Evolutionary conservation across 306 rosid species (phyloP).

Genomic region (Echinosophora koreensis): DNA sequence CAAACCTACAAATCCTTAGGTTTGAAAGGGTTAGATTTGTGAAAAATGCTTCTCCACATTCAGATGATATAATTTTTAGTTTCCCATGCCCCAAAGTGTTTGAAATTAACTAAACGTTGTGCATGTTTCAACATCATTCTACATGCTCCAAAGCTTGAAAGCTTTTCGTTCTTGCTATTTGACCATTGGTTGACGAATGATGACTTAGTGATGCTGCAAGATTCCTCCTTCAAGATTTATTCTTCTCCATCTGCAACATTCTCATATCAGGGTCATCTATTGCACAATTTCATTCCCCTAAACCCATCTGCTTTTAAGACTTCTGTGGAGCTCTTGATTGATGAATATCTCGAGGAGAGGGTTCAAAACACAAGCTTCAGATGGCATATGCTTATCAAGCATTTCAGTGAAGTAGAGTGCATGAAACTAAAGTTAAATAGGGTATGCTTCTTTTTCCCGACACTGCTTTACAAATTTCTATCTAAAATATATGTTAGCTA

Average conservation of each 20-base stretch:
- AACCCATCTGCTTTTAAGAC: no score
- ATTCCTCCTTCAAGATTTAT: neutral
- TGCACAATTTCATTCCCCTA: no score
- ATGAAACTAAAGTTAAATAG: no score
- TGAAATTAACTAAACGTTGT: neutral
- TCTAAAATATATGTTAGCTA: no score
- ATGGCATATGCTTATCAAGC: no score
- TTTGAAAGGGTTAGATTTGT: neutral
- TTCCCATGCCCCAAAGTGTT: neutral
- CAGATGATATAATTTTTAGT: neutral
- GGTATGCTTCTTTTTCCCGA: no score
- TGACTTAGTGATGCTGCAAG: no score
- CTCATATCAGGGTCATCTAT: neutral
- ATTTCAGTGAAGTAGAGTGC: no score
- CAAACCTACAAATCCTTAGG: neutral
- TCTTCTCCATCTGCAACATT: neutral
- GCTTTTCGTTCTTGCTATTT: neutral
- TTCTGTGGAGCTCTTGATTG: no score
- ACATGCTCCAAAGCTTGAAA: neutral
- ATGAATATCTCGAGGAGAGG: no score
- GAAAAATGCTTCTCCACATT: neutral
- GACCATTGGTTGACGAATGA: neutral
- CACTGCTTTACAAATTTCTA: no score
- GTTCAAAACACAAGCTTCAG: no score
- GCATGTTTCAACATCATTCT: neutral